Evolutionary conservation across 257 asterid genomes (phyloP).

Genomic region (Nicotiana undulata): DNA sequence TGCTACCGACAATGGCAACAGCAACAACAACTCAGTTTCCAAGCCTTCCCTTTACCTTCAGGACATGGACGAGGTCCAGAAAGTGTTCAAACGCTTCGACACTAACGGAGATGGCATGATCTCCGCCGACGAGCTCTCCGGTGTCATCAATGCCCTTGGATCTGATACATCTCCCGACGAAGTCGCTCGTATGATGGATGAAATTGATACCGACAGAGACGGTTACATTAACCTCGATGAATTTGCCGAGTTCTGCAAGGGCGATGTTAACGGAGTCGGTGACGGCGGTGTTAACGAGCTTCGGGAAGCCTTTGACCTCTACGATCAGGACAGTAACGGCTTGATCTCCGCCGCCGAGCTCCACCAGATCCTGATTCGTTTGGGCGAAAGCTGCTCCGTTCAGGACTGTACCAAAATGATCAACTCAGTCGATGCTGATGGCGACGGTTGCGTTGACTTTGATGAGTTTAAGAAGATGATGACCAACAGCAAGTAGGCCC

Average conservation of each 20-base stretch:
- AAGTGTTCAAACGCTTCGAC: slow-evolving; percentile 75
- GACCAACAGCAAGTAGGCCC: slow-evolving; percentile 24
- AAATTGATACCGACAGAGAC: slow-evolving; percentile 77
- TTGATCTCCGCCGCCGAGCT: slow-evolving; percentile 68
- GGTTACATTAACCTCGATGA: slow-evolving; percentile 66
- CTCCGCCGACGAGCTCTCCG: slow-evolving; percentile 63
- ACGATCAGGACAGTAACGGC: slow-evolving; percentile 82
- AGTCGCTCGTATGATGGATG: slow-evolving; percentile 48
- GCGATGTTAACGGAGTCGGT: slow-evolving; percentile 23
- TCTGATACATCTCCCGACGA: slow-evolving; percentile 50
- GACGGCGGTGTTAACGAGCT: slow-evolving; percentile 48
- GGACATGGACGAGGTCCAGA: slow-evolving; percentile 36
- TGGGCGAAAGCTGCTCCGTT: slow-evolving; percentile 61
- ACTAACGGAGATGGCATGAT: slow-evolving; percentile 78
- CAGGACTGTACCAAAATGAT: slow-evolving; percentile 72
- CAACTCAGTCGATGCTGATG: slow-evolving; percentile 63
- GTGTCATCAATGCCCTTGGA: slow-evolving; percentile 63
- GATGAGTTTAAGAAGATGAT: slow-evolving; percentile 79
- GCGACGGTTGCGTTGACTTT: slow-evolving; percentile 68
- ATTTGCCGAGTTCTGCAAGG: slow-evolving; percentile 59
- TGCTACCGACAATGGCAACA: slow-evolving; percentile 23
- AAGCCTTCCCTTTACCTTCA: slow-evolving; percentile 39
- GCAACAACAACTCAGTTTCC: slow-evolving; percentile 3
- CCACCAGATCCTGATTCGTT: slow-evolving; percentile 61
- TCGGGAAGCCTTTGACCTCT: slow-evolving; percentile 68